Percentiles rank a stretch among this genome's conserved stretches.
Conservation (phyloP, 2,329 filamentous ascomycete species). For the Colletotrichum incanum region DNA sequence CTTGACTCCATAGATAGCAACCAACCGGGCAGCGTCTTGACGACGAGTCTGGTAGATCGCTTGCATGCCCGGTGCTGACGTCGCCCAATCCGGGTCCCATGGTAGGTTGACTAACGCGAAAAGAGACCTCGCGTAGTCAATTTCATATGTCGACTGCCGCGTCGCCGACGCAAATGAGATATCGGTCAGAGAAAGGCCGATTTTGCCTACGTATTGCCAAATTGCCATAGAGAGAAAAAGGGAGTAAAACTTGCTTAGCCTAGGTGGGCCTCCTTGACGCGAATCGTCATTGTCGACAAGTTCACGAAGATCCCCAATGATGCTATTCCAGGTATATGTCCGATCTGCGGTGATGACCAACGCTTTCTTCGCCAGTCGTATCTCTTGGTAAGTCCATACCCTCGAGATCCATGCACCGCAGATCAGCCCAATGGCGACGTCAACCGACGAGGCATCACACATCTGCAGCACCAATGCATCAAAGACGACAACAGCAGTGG, state of each 20-base stretch:
- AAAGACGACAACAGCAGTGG: not conserved
- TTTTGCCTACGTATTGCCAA: not conserved
- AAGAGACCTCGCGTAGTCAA: not conserved
- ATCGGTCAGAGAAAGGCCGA: not conserved
- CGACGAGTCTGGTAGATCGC: not conserved
- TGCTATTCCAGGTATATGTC: not conserved
- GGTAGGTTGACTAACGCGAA: not conserved
- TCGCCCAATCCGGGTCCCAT: not conserved
- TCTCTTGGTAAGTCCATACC: not conserved
- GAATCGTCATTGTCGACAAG: not conserved
- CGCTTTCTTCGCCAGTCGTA: not conserved
- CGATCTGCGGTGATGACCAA: not conserved
- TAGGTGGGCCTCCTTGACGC: not conserved
- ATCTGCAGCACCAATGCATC: not conserved
- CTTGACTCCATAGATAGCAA: not conserved
- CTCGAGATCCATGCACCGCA: slow-evolving; percentile 1
- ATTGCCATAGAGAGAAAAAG: not conserved
- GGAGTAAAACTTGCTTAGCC: not conserved
- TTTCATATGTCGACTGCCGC: not conserved
- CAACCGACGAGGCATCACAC: not conserved
- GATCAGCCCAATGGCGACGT: not conserved
- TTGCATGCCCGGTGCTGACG: not conserved
- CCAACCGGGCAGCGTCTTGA: not conserved
- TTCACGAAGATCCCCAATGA: not conserved
- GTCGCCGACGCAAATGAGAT: not conserved